Evolutionary conservation across 2,329 filamentous ascomycete species (phyloP).

Genomic region (Pseudopyricularia javanii): DNA sequence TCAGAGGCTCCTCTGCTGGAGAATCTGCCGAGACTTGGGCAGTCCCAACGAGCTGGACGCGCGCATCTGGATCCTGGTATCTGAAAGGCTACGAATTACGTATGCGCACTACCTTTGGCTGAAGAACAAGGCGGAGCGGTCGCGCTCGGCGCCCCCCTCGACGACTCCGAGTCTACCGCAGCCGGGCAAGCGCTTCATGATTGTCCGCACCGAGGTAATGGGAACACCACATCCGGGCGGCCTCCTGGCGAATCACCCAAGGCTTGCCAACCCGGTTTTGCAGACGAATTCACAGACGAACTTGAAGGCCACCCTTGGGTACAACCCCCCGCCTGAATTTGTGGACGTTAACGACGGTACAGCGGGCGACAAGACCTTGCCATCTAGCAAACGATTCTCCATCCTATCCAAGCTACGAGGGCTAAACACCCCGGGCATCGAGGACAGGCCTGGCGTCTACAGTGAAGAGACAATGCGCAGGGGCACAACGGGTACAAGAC

Average conservation of each 20-base stretch:
- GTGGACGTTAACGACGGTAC: conserved; percentile 5
- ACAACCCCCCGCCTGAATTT: neutral
- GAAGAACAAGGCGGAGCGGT: conserved; percentile 50
- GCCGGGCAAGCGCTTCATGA: conserved; percentile 75
- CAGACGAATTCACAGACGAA: no score
- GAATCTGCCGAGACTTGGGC: conserved; percentile 66
- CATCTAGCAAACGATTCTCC: conserved; percentile 48
- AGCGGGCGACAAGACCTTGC: conserved; percentile 15
- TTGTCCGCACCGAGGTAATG: conserved; percentile 65
- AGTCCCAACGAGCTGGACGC: conserved; percentile 50
- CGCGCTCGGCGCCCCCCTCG: conserved; percentile 47
- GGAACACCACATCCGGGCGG: conserved; percentile 31
- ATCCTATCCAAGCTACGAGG: conserved; percentile 52
- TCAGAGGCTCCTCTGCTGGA: conserved; percentile 84
- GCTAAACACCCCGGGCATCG: conserved; percentile 16
- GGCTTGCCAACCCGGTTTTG: neutral
- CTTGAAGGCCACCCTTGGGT: conserved; percentile 4
- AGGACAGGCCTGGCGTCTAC: conserved; percentile 14
- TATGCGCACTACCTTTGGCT: conserved; percentile 75
- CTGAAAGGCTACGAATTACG: conserved; percentile 53
- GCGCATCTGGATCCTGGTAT: conserved; percentile 57
- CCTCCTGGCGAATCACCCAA: conserved; percentile 15
- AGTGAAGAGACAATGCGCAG: conserved; percentile 35
- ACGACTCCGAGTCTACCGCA: conserved; percentile 76
- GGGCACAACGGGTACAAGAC: conserved; percentile 33